These are phyloP conservation scores for Kluyveromyces nonfermentans DNA, from an alignment of 805 yeast genomes.

Conservation along the genomic window DNA sequence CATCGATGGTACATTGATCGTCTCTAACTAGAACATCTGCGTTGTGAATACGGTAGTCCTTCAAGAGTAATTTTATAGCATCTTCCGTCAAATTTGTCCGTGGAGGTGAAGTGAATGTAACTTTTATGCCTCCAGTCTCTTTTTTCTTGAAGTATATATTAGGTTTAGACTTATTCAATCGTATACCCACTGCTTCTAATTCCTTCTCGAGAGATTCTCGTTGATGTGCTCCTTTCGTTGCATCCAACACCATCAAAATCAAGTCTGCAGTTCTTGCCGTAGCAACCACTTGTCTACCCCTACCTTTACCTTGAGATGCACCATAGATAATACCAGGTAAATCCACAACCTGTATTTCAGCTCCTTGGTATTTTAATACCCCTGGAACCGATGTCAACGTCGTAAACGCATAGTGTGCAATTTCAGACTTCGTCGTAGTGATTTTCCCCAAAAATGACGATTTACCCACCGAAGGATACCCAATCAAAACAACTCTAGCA, in stretches of 20 bases:
- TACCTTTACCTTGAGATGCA: conserved; percentile 93
- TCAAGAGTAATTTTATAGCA: conserved; percentile 62
- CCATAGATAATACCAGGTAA: conserved; percentile 96
- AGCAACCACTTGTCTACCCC: conserved; percentile 94
- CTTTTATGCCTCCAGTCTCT: conserved; percentile 85
- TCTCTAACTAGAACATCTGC: conserved; percentile 90
- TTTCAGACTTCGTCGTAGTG: conserved; percentile 88
- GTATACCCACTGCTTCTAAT: conserved; percentile 86
- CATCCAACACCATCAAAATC: conserved; percentile 88
- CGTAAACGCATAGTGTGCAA: conserved; percentile 92
- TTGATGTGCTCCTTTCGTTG: conserved; percentile 89
- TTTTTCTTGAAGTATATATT: conserved; percentile 67
- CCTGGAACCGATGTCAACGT: conserved; percentile 96
- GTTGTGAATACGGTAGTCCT: conserved; percentile 83
- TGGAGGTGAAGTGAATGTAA: conserved; percentile 75
- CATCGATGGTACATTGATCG: conserved; percentile 84
- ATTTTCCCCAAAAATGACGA: conserved; percentile 83
- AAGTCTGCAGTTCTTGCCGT: conserved; percentile 93
- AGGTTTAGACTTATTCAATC: conserved; percentile 76
- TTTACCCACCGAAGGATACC: conserved; percentile 97
- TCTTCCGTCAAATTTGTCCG: conserved; percentile 65
- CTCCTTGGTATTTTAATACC: conserved; percentile 88
- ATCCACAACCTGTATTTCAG: conserved; percentile 95
- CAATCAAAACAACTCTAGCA: conserved; percentile 90
- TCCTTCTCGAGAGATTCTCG: conserved; percentile 79